These are phyloP conservation scores for Nephelium lappaceum DNA, from an alignment of 345 rosid genomes.

Conservation along the genomic window DNA sequence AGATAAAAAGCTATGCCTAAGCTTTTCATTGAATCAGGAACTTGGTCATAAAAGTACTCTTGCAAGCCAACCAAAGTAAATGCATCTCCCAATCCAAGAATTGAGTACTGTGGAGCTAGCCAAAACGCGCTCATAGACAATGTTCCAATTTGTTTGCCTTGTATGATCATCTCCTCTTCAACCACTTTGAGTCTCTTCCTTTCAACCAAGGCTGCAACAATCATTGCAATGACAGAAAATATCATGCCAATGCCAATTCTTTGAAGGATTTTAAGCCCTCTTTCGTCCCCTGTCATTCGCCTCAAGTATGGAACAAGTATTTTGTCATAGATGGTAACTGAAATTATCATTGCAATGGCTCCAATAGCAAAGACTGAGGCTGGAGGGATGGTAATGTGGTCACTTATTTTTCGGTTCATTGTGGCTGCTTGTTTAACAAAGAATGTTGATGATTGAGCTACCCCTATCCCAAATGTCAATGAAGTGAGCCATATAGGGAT, in stretches of 20 bases:
- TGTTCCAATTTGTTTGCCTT: background rate
- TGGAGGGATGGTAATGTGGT: conserved; percentile 45
- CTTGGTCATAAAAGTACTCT: conserved; percentile 73
- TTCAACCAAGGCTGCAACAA: conserved; percentile 50
- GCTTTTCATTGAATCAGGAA: conserved; percentile 70
- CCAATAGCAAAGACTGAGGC: conserved; percentile 38
- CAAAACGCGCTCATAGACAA: conserved; percentile 42
- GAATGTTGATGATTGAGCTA: conserved; percentile 34
- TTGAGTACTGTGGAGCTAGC: conserved; percentile 53
- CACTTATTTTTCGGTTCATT: conserved; percentile 48
- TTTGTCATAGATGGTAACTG: conserved; percentile 50
- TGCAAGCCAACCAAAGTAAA: conserved; percentile 62
- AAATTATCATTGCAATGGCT: conserved; percentile 47
- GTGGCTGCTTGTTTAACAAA: conserved; percentile 39
- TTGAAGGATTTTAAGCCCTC: conserved; percentile 54
- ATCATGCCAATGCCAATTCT: conserved; percentile 56
- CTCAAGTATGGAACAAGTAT: conserved; percentile 42
- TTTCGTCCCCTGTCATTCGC: conserved; percentile 39
- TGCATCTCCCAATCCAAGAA: conserved; percentile 56
- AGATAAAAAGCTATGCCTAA: conserved; percentile 62
- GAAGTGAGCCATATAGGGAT: conserved; percentile 40
- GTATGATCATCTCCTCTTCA: conserved; percentile 10
- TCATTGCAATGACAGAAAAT: conserved; percentile 39
- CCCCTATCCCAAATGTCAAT: conserved; percentile 16
- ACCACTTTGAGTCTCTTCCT: conserved; percentile 37